Percentiles rank a stretch among this genome's conserved stretches.
phyloP scores from a whole-genome alignment of 257 asterid genomes.

The Ballota nigra region DNA sequence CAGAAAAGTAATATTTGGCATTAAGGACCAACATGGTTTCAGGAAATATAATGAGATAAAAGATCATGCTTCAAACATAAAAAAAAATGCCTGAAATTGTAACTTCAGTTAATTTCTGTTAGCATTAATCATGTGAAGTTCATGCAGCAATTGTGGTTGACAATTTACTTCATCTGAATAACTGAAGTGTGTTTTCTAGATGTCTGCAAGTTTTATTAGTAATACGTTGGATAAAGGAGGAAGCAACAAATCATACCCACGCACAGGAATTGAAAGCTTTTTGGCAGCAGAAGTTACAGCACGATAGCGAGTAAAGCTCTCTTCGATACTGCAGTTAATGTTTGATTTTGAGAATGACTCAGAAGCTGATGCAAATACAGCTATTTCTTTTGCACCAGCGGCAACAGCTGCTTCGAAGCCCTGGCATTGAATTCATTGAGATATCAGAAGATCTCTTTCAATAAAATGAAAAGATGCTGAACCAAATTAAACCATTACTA shows the following conservation, averaged over 20 bases:
- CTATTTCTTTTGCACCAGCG: conserved; percentile 94
- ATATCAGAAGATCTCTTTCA: background rate
- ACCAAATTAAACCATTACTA: conserved; percentile 1
- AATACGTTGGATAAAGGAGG: background rate
- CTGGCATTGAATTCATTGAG: conserved; percentile 31
- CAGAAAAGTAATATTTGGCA: background rate
- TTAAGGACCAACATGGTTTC: background rate
- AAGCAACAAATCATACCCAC: conserved; percentile 58
- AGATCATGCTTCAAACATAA: background rate
- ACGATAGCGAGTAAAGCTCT: conserved; percentile 78
- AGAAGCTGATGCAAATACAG: conserved; percentile 94
- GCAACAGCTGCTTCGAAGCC: conserved; percentile 93
- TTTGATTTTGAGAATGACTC: conserved; percentile 92
- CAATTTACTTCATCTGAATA: background rate
- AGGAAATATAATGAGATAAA: background rate
- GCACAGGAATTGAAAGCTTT: conserved; percentile 78
- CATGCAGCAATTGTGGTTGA: background rate
- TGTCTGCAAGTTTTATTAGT: background rate
- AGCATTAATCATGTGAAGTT: background rate
- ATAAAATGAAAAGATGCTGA: background rate
- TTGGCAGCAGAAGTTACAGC: conserved; percentile 78
- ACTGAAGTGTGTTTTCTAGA: background rate
- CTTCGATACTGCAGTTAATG: conserved; percentile 89
- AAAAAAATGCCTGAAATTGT: background rate
- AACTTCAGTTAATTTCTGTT: background rate